These are phyloP conservation scores for Fusarium albosuccineum DNA, from an alignment of 2,329 filamentous ascomycete species.

Conservation along the genomic window DNA sequence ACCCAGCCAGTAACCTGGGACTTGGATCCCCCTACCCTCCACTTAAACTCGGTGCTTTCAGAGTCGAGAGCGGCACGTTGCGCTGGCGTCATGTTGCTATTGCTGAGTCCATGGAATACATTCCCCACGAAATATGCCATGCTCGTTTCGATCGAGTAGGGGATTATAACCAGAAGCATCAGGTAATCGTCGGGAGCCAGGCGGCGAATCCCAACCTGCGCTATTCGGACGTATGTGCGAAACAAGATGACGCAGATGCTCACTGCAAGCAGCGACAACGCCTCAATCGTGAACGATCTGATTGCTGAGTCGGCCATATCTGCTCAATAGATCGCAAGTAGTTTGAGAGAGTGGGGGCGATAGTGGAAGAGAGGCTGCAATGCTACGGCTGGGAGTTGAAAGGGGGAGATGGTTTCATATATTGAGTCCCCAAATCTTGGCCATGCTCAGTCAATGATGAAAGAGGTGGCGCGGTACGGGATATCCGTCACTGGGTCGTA, in stretches of 20 bases:
- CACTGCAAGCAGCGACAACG: constrained; percentile 58
- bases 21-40: constrained; percentile 67
- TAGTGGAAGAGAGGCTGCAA: no score
- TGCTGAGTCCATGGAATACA: constrained; percentile 64
- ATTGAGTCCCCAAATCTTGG: no score
- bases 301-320: neutral
- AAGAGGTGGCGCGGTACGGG: no score
- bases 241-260: constrained; percentile 61
- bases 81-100: constrained; percentile 67
- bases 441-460: no score
- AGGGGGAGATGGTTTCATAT: no score
- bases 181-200: constrained; percentile 63
- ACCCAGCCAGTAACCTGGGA: constrained; percentile 69
- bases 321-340: no score
- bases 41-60: constrained; percentile 57
- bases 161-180: constrained; percentile 52
- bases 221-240: constrained; percentile 61
- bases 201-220: constrained; percentile 48
- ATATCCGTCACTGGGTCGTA: no score
- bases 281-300: constrained; percentile 33
- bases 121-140: constrained; percentile 65
- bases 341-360: no score
- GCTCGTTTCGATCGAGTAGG: constrained; percentile 64
- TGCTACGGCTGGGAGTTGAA: no score
- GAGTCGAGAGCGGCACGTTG: constrained; percentile 60